Base-by-base conservation (phyloP, 495 filamentous ascomycete species). In the Cetradonia linearis region DNA sequence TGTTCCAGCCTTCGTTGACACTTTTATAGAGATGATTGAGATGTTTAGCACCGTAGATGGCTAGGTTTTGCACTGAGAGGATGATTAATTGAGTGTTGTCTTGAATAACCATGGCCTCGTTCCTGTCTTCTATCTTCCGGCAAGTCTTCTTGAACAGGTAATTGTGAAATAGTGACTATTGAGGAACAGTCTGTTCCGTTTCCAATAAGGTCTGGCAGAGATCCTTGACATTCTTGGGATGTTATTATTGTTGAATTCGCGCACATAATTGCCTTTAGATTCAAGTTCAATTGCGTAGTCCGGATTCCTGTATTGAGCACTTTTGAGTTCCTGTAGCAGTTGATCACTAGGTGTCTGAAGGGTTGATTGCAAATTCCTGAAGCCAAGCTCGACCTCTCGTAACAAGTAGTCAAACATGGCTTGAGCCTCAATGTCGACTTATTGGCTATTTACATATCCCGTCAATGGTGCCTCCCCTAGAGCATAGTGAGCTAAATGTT, bases 1-100 rank as follows among this genome's bases (percentile, higher is more conserved):
- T 73, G 55, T 66, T 69, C 74, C 72, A 80, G 46, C 63, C 67
- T 67, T 76, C 71, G 63, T 78, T 75, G 40, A 74, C 66, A 59
- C 70, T 73, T 62, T 79, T 73, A 16, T 64, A 66, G 6, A 78
- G 61, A 61, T 25, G 3, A 27, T 71, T 50, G n/a, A 76, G 70
- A 65, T 68, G 13, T n/a, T 18, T 65, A 33, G 65, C 62, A 23
- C 71, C 68, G 55, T 55, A 63, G 49, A 27, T 70, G 9, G 60
- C 66, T 34, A 74, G 66, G 28, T 2, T 60, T 68, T 77, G 53
- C 0, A 71, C 70, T 11, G 70, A 73, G 47, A 71, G 71, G 37
- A 73, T 63, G 54, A 78, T 71, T 7, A 77, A 58, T 53, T 42
- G 69, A 46, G 62, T 31, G 34, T 76, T 74, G 63, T 77, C 73